These are phyloP conservation scores for Beauveria caledonica DNA, from an alignment of 2,329 filamentous ascomycete genomes.

Conservation along the genomic window DNA sequence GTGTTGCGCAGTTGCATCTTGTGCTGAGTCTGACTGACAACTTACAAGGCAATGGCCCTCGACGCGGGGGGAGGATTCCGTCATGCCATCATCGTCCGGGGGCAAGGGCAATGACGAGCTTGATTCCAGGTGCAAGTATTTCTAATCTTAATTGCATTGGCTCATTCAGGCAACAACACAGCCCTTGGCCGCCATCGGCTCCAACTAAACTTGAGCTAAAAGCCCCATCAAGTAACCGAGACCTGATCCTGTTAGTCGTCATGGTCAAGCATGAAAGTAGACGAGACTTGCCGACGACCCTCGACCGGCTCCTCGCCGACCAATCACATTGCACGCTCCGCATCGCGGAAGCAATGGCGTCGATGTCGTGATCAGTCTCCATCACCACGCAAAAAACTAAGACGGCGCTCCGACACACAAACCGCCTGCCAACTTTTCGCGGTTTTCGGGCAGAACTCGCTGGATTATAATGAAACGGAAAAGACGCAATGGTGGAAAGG, in stretches of 20 bases:
- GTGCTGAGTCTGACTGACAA: background rate
- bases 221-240: constrained; percentile 2
- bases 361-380: constrained; percentile 43
- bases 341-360: constrained; percentile 43
- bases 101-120: constrained; percentile 4
- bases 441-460: background rate
- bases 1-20: background rate
- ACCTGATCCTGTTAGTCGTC: background rate
- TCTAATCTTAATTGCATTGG: constrained; percentile 11
- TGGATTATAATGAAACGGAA: background rate
- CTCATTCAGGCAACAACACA: constrained; percentile 4
- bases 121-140: background rate
- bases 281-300: constrained; percentile 8
- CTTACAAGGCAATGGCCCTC: background rate
- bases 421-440: background rate
- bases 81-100: background rate
- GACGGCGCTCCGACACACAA: background rate
- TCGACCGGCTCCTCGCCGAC: constrained; percentile 13
- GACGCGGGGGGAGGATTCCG: background rate
- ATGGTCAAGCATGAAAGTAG: background rate
- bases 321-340: constrained; percentile 27
- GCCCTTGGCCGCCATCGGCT: background rate
- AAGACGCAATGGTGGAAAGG: constrained; percentile 1
- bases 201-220: constrained; percentile 9
- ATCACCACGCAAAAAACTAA: constrained; percentile 20